phyloP scores from a whole-genome alignment of 2,329 filamentous ascomycete genomes.

The Botrytis tulipae region DNA sequence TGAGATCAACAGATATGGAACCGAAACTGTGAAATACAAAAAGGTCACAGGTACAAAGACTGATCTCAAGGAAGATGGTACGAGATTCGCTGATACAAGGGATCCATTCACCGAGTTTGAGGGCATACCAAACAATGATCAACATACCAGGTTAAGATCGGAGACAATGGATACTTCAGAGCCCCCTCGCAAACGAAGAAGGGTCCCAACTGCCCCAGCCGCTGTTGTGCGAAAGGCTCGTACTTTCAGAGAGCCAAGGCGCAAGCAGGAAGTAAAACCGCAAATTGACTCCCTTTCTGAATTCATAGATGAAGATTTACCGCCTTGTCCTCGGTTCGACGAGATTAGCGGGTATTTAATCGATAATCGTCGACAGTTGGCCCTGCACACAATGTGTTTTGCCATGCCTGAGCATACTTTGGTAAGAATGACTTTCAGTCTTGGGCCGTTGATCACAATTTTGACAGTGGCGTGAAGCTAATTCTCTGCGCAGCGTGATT shows the following conservation, averaged over 20 bases:
- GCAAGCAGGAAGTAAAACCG: background rate
- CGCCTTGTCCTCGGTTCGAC: conserved; percentile 10
- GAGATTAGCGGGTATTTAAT: conserved; percentile 21
- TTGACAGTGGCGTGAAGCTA: background rate
- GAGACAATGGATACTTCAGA: background rate
- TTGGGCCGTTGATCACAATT: background rate
- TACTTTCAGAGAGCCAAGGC: background rate
- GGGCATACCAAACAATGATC: background rate
- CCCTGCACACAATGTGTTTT: conserved; percentile 24
- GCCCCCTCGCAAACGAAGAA: background rate
- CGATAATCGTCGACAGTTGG: conserved; percentile 13
- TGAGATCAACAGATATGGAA: conserved; percentile 1
- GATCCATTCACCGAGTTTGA: conserved; percentile 7
- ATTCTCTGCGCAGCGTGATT: background rate
- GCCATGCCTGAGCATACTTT: conserved; percentile 23
- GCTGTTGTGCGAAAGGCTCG: background rate
- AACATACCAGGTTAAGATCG: too few relatives aligned
- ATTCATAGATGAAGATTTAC: background rate
- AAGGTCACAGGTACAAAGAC: background rate
- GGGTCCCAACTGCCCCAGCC: background rate
- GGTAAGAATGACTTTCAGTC: background rate
- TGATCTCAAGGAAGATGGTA: background rate
- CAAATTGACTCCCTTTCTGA: background rate
- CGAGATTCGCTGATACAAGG: background rate
- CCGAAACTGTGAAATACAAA: background rate